Conservation (phyloP, 192 early-diverging fungal genomes). For the Coemansia sp. region DNA sequence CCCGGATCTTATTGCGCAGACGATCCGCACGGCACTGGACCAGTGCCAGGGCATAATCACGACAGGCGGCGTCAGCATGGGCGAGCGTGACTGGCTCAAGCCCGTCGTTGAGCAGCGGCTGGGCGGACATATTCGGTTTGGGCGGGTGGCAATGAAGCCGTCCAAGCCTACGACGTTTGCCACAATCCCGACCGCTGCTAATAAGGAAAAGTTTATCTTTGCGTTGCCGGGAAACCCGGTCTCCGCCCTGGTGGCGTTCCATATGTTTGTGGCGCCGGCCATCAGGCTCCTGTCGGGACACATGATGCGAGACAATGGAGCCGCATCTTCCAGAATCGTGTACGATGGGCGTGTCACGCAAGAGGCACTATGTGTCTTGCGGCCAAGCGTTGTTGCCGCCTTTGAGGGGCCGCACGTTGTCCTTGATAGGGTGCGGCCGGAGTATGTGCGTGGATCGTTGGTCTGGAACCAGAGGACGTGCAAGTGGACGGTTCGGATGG, state of each 20-base stretch:
- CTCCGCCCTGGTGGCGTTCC: constrained; percentile 84
- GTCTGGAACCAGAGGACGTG: constrained; percentile 21
- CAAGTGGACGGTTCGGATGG: constrained; percentile 51
- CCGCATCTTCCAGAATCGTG: background rate
- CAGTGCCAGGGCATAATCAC: constrained; percentile 79
- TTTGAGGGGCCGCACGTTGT: constrained; percentile 63
- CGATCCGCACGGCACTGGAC: constrained; percentile 50
- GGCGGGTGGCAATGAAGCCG: constrained; percentile 89
- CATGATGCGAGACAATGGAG: background rate
- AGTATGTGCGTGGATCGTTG: constrained; percentile 28
- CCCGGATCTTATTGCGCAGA: constrained; percentile 57
- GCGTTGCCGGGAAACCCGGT: constrained; percentile 94
- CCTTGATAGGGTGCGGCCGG: constrained; percentile 39
- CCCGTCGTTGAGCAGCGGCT: constrained; percentile 76
- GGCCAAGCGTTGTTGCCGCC: constrained; percentile 63
- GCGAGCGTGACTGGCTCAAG: constrained; percentile 90
- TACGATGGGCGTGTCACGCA: background rate
- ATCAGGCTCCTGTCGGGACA: constrained; percentile 78
- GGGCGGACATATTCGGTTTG: constrained; percentile 83
- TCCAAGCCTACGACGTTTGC: constrained; percentile 97
- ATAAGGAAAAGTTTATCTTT: constrained; percentile 66
- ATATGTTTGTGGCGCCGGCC: constrained; percentile 86
- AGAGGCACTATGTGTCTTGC: constrained; percentile 47
- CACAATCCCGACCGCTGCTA: constrained; percentile 47
- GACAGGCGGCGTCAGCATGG: constrained; percentile 98